Percentiles rank a stretch among this genome's conserved stretches.
phyloP scores from a whole-genome alignment of 2,329 filamentous ascomycete genomes.

The Hypoxylon sp. region DNA sequence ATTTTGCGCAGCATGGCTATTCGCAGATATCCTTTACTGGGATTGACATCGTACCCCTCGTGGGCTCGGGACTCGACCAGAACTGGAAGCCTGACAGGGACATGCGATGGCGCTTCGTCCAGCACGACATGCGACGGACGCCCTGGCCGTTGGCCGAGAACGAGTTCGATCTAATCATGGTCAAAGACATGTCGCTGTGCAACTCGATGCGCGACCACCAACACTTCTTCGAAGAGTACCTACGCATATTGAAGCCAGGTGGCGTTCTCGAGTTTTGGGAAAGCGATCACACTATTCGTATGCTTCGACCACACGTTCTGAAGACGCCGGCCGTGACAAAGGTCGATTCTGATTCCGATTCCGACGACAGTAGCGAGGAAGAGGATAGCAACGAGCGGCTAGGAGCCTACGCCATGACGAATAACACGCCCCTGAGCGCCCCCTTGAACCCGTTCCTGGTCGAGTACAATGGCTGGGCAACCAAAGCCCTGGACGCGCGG shows the following conservation, averaged over 20 bases:
- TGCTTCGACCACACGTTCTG: conserved; percentile 78
- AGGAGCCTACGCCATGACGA: conserved; percentile 82
- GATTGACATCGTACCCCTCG: conserved; percentile 79
- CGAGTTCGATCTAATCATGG: conserved; percentile 87
- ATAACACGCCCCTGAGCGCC: conserved; percentile 81
- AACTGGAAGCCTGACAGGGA: conserved; percentile 68
- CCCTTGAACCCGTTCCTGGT: conserved; percentile 83
- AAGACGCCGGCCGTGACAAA: conserved; percentile 36
- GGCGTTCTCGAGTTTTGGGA: conserved; percentile 91
- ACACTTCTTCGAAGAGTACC: conserved; percentile 70
- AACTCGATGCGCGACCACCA: conserved; percentile 67
- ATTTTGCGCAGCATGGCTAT: conserved; percentile 74
- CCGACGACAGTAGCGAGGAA: conserved; percentile 57
- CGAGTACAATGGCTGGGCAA: conserved; percentile 85
- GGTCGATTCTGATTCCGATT: conserved; percentile 42
- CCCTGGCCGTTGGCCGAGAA: conserved; percentile 81
- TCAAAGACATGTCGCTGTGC: conserved; percentile 80
- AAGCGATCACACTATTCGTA: conserved; percentile 82
- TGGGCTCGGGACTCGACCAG: conserved; percentile 52
- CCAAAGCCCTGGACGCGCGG: conserved; percentile 75
- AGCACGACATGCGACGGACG: conserved; percentile 79
- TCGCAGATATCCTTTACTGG: conserved; percentile 79
- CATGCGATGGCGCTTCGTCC: conserved; percentile 87
- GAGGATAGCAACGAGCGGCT: conserved; percentile 70
- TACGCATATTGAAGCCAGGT: conserved; percentile 78